Conservation (phyloP, 176 grass and related monocot genomes). For the Leersia perrieri region DNA sequence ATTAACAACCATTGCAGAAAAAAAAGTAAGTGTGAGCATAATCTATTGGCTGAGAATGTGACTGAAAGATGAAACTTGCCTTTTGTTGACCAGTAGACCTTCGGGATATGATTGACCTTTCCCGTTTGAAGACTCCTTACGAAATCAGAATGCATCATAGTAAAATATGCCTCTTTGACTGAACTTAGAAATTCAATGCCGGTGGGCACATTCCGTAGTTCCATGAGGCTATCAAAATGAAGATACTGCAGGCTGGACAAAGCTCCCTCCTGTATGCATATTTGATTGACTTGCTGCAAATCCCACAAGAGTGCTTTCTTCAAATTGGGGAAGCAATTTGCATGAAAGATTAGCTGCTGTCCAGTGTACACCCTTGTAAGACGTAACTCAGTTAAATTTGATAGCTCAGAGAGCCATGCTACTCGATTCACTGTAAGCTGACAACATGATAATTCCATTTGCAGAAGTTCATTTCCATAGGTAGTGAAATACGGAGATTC, state of each 20-base stretch:
- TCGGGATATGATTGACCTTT: background rate
- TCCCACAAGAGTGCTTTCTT: background rate
- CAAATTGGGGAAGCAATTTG: background rate
- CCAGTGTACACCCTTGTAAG: background rate
- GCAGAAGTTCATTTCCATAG: background rate
- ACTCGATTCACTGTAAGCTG: background rate
- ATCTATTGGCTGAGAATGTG: background rate
- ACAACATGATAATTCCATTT: background rate
- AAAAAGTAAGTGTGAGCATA: background rate
- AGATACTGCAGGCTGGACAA: background rate
- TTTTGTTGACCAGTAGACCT: background rate
- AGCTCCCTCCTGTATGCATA: background rate
- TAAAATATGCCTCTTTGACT: background rate
- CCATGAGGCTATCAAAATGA: background rate
- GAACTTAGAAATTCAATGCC: background rate
- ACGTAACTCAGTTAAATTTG: too few relatives aligned
- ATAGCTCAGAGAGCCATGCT: background rate
- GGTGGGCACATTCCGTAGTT: background rate
- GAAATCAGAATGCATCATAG: background rate
- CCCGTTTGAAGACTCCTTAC: background rate
- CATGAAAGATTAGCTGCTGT: background rate
- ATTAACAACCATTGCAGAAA: background rate
- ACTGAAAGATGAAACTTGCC: background rate
- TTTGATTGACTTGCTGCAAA: background rate
- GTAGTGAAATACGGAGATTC: background rate